These are phyloP conservation scores for Rhynchosporium agropyri DNA, from an alignment of 2,329 filamentous ascomycete genomes.

Conservation along the genomic window DNA sequence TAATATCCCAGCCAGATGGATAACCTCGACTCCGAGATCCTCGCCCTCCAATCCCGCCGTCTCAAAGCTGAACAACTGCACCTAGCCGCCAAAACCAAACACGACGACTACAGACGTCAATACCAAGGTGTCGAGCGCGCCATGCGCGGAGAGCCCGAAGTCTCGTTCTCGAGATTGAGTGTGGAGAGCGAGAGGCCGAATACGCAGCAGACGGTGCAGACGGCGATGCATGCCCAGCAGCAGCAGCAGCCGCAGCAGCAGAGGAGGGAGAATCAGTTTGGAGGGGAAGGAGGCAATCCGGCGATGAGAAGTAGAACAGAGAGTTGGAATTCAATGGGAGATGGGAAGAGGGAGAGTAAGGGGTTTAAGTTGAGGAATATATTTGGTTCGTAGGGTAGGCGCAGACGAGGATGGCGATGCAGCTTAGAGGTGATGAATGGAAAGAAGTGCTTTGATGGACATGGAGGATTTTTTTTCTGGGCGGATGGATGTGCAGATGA, in stretches of 20 bases:
- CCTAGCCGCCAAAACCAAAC: constrained; percentile 21
- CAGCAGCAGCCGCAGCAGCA: neutral
- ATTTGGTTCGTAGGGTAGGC: too few species aligned
- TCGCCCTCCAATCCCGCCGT: constrained; percentile 10
- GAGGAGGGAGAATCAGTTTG: neutral
- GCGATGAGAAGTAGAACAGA: neutral
- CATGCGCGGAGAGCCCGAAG: constrained; percentile 19
- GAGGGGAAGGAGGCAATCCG: constrained; percentile 14
- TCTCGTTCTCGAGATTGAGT: constrained; percentile 8
- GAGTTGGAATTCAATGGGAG: neutral
- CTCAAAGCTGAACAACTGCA: constrained; percentile 16
- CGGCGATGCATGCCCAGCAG: constrained; percentile 1
- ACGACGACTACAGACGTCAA: constrained; percentile 23
- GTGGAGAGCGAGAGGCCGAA: constrained; percentile 14
- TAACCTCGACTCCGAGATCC: constrained; percentile 21
- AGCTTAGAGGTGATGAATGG: too few species aligned
- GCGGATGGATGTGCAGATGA: too few species aligned
- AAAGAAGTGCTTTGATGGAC: too few species aligned
- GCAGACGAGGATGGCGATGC: too few species aligned
- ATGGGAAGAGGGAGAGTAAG: too few species aligned
- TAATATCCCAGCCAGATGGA: constrained; percentile 8
- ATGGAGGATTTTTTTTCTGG: too few species aligned
- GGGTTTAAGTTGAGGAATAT: too few species aligned
- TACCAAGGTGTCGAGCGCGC: constrained; percentile 22
- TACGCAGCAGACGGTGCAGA: constrained; percentile 13